Base-by-base conservation (phyloP, 2,329 filamentous ascomycete species). In the Zymoseptoria crescenta region DNA sequence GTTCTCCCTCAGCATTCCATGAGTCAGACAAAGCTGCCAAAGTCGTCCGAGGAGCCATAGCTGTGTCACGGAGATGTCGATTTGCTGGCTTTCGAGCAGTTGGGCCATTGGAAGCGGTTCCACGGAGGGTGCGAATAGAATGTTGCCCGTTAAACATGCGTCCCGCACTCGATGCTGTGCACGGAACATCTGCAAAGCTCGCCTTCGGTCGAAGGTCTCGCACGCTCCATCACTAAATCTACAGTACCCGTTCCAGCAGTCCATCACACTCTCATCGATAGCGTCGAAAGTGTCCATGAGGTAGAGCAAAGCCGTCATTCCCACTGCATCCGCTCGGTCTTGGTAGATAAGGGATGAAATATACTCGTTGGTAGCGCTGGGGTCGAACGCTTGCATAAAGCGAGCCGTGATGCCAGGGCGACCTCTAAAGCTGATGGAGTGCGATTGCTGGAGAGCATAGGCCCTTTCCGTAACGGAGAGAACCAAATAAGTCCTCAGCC, bases 271-370 rank as follows among this genome's bases (percentile, higher is more conserved):
- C 61, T 77, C 75, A 55, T 77, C 74, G 30, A 77, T 75, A 3
- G 73, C 70, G 55, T 77, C 74, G 58, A 77, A 77, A 1, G 74
- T 63, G 59, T 77, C 75, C 75, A 77, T 77, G 24, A 77, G 66
- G 28, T 74, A 70, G 4, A 75, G 69, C 6, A 77, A 64, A 2
- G 75, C 75, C 59, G 75, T 74, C 75, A 77, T 76, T 0, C 72
- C 75, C 5, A 67, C 63, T 2, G 63, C 58, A 27, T 77, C 75
- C 50, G 75, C 72, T 60, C 77, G 74, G 49, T 76, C 76, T 52
- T 75, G 73, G n/a, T 74, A 73, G 48, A 76, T 75, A 21, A 76
- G 73, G 1, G 72, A 73, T 1, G 74, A 74, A 20, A 66, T 63
- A 49, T 64, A 66, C 52, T 64, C 60, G 27, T 55, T 59, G 0